phyloP scores from a whole-genome alignment of 345 rosid species.

The Brassica nigra region DNA sequence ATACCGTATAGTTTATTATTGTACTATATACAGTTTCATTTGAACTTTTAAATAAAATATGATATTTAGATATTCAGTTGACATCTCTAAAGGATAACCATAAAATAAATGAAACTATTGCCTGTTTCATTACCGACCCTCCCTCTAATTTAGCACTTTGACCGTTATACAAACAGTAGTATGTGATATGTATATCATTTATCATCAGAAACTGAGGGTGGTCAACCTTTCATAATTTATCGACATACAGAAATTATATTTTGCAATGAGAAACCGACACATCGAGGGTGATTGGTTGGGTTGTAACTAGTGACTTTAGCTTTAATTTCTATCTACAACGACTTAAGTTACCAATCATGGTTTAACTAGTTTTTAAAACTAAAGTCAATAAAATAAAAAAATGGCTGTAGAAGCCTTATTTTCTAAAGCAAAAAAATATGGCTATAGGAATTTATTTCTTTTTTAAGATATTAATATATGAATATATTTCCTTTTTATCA shows the following conservation, averaged over 20 bases:
- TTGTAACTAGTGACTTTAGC: no score
- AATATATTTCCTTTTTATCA: no score
- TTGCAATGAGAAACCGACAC: constrained; percentile 20
- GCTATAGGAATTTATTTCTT: no score
- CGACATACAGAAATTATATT: background rate
- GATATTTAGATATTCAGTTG: constrained; percentile 21
- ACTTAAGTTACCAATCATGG: no score
- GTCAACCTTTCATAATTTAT: constrained; percentile 34
- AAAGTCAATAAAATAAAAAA: no score
- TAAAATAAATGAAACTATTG: constrained; percentile 21
- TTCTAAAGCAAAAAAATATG: no score
- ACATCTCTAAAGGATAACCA: constrained; percentile 27
- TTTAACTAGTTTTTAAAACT: no score
- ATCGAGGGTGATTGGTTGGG: no score
- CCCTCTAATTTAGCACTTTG: constrained; percentile 21
- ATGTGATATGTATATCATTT: constrained; percentile 9
- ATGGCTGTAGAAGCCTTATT: no score
- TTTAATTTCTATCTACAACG: no score
- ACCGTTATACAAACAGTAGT: constrained; percentile 15
- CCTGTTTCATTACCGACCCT: constrained; percentile 25
- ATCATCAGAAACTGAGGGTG: constrained; percentile 10
- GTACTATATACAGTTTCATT: constrained; percentile 11
- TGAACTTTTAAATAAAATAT: background rate
- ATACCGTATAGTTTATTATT: background rate
- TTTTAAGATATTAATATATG: no score